Conservation (phyloP, 176 grass and related monocot species). For the Aegilops sharonensis region DNA sequence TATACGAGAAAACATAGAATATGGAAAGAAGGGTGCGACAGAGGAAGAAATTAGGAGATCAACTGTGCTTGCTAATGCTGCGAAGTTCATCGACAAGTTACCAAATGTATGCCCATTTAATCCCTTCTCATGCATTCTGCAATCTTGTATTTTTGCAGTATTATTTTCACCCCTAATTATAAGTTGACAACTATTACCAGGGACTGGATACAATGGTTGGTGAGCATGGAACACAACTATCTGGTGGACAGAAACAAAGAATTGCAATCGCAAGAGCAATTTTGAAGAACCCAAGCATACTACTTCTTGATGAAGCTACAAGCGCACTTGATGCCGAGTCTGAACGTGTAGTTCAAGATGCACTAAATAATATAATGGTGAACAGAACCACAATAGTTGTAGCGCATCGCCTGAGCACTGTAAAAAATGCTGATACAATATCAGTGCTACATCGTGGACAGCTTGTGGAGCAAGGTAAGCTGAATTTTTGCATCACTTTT, state of each 20-base stretch:
- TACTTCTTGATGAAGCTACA: neutral
- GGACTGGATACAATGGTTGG: neutral
- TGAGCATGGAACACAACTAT: neutral
- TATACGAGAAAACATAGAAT: neutral
- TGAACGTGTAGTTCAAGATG: constrained; percentile 45
- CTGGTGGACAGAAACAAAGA: neutral
- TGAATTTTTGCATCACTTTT: neutral
- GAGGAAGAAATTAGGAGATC: neutral
- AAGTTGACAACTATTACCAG: neutral
- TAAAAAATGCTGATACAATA: constrained; percentile 67
- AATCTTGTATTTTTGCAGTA: neutral
- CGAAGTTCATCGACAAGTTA: neutral
- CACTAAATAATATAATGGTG: constrained; percentile 62
- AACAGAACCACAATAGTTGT: constrained; percentile 64
- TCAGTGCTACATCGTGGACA: constrained; percentile 62
- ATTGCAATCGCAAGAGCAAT: neutral
- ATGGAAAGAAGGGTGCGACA: neutral
- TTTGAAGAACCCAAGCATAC: neutral
- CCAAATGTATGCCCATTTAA: neutral
- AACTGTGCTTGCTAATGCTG: neutral
- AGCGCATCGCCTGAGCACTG: constrained; percentile 64
- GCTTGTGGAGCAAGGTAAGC: constrained; percentile 68
- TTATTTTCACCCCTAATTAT: neutral
- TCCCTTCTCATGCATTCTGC: neutral
- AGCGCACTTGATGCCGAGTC: neutral